These are phyloP conservation scores for Fusarium sacchari DNA, from an alignment of 2,329 filamentous ascomycete genomes.

Conservation along the genomic window DNA sequence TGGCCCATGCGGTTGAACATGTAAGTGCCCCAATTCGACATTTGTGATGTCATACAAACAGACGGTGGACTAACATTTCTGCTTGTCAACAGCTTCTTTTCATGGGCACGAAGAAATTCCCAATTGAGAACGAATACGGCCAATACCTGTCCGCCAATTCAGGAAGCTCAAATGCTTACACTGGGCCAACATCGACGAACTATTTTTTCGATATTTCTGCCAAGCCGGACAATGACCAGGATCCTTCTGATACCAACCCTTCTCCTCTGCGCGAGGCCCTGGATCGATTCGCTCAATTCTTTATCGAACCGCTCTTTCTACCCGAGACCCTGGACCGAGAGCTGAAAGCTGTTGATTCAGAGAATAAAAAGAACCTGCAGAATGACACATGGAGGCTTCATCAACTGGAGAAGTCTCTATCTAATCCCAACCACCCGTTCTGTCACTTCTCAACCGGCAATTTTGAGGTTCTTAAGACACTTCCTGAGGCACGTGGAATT, in stretches of 20 bases:
- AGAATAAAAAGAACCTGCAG: conserved; percentile 98
- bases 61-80: conserved; percentile 23
- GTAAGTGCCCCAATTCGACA: conserved; percentile 51
- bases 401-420: conserved; percentile 88
- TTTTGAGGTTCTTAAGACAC: conserved; percentile 83
- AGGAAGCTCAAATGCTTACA: conserved; percentile 95
- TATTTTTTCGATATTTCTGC: conserved; percentile 97
- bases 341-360: conserved; percentile 88
- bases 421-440: conserved; percentile 87
- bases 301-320: conserved; percentile 87
- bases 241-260: conserved; percentile 64
- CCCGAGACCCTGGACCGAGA: conserved; percentile 87
- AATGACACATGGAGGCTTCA: conserved; percentile 88
- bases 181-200: conserved; percentile 91
- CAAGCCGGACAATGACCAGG: conserved; percentile 71
- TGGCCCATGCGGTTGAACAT: conserved; percentile 97
- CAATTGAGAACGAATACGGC: conserved; percentile 94
- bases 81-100: conserved; percentile 74
- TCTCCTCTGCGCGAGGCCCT: conserved; percentile 80
- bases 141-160: conserved; percentile 91
- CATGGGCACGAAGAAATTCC: conserved; percentile 99
- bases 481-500: conserved; percentile 80
- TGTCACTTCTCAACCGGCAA: conserved; percentile 94
- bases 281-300: conserved; percentile 94
- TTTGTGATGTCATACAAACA: neutral